Base-by-base conservation (phyloP, 1,139 yeast genomes). In the Schizosaccharomyces versatilis region DNA sequence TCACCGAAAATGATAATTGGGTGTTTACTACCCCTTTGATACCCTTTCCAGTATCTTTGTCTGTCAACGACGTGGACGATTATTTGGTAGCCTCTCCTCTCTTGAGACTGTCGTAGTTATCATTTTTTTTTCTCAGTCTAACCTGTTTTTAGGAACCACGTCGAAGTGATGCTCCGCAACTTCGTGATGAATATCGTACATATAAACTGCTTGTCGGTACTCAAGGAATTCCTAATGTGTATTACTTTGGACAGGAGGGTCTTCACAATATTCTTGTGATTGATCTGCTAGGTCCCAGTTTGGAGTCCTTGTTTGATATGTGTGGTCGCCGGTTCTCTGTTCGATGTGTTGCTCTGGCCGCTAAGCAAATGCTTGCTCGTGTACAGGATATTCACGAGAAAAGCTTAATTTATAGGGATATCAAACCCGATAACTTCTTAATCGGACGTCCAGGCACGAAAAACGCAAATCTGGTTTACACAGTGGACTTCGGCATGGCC, bases 171-270 rank as follows among this genome's bases (percentile, higher is more conserved):
- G 95, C 97, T 6, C 98, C 98, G 6, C 98, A 90, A 68, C 75
- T 90, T 59, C 77, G 95, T 64, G 97, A 90, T 65, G 98, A 90
- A 68, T 90, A 85, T 68, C 74, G 95, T 63, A 86, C 96, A 47
- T 90, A 90, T 69, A 83, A 84, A 66, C 82, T 83, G 57, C 75
- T 90, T 59, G 84, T 80, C 59, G 94, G 93, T 54, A 71, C 78
- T 65, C 76, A 72, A 55, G 97, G 97, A 44, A 84, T 90, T 58
- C 98, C 98, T 49, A 83, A 80, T 64, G 97, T 94, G 42, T 88
- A 88, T 70, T 90, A 85, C 69, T 90, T 85, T 68, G 98, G 98
- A 57, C 97, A 90, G 67, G 98, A 90, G 68, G 97, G 98, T 19
- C 77, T 86, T 63, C 96, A 90, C 69, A 86, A 86, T 69, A 85